These are phyloP conservation scores for Pugionium cornutum DNA, from an alignment of 345 rosid genomes.

Conservation along the genomic window DNA sequence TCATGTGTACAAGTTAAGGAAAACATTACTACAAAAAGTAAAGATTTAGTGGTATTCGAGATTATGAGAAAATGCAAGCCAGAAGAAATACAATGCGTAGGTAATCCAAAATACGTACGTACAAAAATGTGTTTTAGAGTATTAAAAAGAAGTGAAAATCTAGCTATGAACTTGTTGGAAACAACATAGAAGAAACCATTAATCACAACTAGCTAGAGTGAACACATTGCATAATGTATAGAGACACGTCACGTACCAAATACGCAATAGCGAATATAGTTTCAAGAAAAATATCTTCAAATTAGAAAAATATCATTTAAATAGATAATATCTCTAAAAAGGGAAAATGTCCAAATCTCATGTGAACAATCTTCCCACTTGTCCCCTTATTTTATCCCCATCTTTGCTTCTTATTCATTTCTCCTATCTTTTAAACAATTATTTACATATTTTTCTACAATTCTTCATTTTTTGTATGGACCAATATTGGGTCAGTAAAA, in stretches of 20 bases:
- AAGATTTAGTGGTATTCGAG: too few relatives aligned
- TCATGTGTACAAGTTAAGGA: too few relatives aligned
- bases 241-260: conserved; percentile 29
- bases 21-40: too few relatives aligned
- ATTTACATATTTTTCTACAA: conserved; percentile 11
- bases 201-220: conserved; percentile 18
- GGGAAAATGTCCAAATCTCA: conserved; percentile 49
- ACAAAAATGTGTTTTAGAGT: conserved; percentile 5
- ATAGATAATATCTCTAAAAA: not conserved
- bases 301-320: too few relatives aligned
- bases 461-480: conserved; percentile 19
- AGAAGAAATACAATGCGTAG: too few relatives aligned
- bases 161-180: conserved; percentile 6
- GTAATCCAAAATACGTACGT: too few relatives aligned
- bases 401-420: conserved; percentile 19
- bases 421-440: not conserved
- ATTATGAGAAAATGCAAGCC: too few relatives aligned
- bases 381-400: conserved; percentile 34
- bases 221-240: conserved; percentile 5
- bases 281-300: conserved; percentile 30
- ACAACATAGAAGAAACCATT: conserved; percentile 23
- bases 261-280: conserved; percentile 23
- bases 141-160: conserved; percentile 1
- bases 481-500: not conserved
- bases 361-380: conserved; percentile 78